These are phyloP conservation scores for Phaeosphaeriaceae sp. DNA, from an alignment of 2,329 filamentous ascomycete genomes.

Conservation along the genomic window DNA sequence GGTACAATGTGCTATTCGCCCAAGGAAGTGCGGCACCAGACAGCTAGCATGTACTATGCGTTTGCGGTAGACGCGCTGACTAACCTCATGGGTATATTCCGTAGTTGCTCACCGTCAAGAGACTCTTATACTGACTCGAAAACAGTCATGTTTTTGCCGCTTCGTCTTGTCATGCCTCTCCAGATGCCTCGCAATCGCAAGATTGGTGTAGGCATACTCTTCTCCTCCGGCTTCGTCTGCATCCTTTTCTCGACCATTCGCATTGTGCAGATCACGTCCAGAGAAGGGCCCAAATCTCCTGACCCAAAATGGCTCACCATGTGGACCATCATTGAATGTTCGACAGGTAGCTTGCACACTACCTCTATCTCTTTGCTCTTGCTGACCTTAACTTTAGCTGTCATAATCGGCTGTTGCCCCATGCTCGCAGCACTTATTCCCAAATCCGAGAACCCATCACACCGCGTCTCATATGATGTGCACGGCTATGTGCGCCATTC, in stretches of 20 bases:
- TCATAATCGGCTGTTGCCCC: slow-evolving; percentile 36
- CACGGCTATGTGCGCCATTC: slow-evolving; percentile 14
- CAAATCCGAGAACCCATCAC: slow-evolving; percentile 3
- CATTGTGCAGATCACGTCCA: slow-evolving; percentile 43
- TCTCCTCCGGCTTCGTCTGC: slow-evolving; percentile 34
- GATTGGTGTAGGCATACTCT: slow-evolving; percentile 38
- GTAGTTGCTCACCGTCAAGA: not conserved
- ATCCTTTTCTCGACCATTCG: slow-evolving; percentile 35
- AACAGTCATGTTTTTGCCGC: slow-evolving; percentile 48
- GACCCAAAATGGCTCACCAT: slow-evolving; percentile 46
- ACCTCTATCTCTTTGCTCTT: not conserved
- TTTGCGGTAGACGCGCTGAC: slow-evolving; percentile 47
- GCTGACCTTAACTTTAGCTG: slow-evolving; percentile 16
- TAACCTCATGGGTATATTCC: slow-evolving; percentile 45
- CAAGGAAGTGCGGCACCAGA: slow-evolving; percentile 38
- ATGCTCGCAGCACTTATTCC: slow-evolving; percentile 19
- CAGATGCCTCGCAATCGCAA: slow-evolving; percentile 45
- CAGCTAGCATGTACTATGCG: slow-evolving; percentile 45
- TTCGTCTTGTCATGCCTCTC: slow-evolving; percentile 47
- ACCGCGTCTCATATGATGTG: slow-evolving; percentile 8
- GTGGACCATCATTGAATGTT: slow-evolving; percentile 47
- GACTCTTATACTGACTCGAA: not conserved
- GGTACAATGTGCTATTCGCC: slow-evolving; percentile 31
- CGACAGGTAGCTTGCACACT: slow-evolving; percentile 37
- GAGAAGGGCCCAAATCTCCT: slow-evolving; percentile 31